A percentile compares a stretch with the other conserved stretches of the same genome.
Conservation (phyloP, 129 eudicot species). For the Chrysanthemum makinoi region DNA sequence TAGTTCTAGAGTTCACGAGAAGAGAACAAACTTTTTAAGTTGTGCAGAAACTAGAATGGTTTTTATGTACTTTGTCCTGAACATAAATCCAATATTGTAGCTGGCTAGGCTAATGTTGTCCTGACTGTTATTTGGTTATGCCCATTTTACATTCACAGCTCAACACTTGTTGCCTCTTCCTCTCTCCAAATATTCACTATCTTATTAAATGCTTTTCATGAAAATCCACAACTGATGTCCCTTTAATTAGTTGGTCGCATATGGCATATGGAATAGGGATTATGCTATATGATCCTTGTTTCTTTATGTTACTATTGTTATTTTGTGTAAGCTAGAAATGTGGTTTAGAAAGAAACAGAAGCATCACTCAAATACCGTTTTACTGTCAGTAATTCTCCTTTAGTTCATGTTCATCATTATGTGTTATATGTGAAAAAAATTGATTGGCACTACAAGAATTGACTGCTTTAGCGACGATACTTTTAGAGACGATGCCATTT, state of each 20-base stretch:
- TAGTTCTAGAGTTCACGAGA: constrained; percentile 25
- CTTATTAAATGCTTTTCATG: background rate
- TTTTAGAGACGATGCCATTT: background rate
- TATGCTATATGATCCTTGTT: background rate
- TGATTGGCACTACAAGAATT: background rate
- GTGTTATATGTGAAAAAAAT: background rate
- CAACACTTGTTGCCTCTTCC: constrained; percentile 25
- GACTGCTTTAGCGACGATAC: no score
- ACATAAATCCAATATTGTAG: constrained; percentile 43
- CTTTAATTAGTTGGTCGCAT: no score
- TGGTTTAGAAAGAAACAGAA: no score
- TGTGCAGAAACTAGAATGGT: background rate
- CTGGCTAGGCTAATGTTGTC: constrained; percentile 16
- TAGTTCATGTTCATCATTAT: background rate
- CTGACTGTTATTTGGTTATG: constrained; percentile 38
- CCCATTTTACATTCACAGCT: constrained; percentile 17
- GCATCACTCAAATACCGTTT: no score
- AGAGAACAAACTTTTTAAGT: constrained; percentile 20
- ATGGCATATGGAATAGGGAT: no score
- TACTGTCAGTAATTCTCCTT: background rate
- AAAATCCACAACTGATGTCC: no score
- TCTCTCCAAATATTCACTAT: constrained; percentile 6
- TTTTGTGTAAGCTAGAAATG: background rate
- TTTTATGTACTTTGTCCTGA: constrained; percentile 30
- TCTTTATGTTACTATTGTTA: constrained; percentile 14